Percentiles rank a stretch among this genome's conserved stretches.
These are phyloP conservation scores for Talaromyces nanjingensis DNA, from an alignment of 495 filamentous ascomycete species.

Conservation along the genomic window DNA sequence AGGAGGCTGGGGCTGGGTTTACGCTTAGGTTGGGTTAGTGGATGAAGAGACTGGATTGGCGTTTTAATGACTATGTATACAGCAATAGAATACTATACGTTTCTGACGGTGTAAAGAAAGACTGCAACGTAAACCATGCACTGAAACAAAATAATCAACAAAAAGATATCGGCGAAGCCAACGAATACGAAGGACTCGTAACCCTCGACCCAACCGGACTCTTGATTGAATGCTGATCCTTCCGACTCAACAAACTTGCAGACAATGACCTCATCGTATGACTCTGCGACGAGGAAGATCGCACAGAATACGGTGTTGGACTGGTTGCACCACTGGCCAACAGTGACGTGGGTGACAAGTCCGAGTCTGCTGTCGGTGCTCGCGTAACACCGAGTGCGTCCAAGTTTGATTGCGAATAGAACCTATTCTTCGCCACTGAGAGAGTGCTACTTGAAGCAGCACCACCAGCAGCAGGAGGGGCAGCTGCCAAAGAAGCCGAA, in stretches of 20 bases:
- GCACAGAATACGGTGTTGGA: not conserved
- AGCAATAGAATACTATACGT: not conserved
- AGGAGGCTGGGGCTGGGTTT: slow-evolving; percentile 80
- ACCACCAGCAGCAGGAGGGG: not conserved
- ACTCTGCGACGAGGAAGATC: not conserved
- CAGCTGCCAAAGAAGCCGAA: not conserved
- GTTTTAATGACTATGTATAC: not conserved
- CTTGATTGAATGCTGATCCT: not conserved
- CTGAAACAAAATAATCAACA: not conserved
- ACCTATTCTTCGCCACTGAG: not conserved
- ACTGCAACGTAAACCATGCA: not conserved
- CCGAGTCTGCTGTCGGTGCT: not conserved
- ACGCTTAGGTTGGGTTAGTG: slow-evolving; percentile 54
- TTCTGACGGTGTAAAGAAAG: not conserved
- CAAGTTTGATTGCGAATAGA: slow-evolving; percentile 4
- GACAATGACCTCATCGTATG: slow-evolving; percentile 2
- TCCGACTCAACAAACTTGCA: not conserved
- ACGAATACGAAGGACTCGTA: not conserved
- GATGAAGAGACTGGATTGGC: no score
- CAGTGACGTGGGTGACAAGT: not conserved
- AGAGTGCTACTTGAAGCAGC: not conserved
- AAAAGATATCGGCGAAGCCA: slow-evolving; percentile 5
- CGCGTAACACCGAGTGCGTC: not conserved
- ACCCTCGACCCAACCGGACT: not conserved
- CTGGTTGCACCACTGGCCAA: not conserved